Conservation (phyloP, 1,284 basidiomycete species). For the Cryptococcus depauperatus region DNA sequence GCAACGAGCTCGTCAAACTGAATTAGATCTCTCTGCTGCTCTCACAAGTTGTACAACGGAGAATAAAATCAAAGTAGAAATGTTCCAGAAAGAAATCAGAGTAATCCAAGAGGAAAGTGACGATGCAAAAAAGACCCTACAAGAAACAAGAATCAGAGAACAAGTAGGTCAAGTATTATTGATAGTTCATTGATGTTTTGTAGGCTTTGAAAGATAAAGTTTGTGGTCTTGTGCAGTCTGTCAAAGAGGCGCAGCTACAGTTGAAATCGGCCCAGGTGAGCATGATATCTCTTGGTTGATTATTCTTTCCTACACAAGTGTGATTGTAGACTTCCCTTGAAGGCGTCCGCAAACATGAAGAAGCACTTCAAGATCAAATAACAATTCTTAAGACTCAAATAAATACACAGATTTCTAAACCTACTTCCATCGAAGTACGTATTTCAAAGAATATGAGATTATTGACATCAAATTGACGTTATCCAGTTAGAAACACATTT, state of each 20-base stretch:
- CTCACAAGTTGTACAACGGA: background rate
- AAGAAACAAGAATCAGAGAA: background rate
- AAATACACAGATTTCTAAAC: too few species aligned
- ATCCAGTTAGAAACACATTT: background rate
- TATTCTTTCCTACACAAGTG: background rate
- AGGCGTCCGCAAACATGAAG: background rate
- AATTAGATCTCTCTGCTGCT: background rate
- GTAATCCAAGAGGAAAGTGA: background rate
- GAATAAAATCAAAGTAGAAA: background rate
- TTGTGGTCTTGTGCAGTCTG: background rate
- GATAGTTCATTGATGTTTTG: background rate
- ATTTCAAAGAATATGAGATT: too few species aligned
- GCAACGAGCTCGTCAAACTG: background rate
- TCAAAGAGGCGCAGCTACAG: background rate
- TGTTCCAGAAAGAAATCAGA: background rate
- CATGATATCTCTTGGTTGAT: too few species aligned
- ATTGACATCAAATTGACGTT: too few species aligned
- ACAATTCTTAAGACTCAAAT: background rate
- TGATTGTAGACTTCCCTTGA: background rate
- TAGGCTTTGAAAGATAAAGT: background rate
- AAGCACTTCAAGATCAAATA: background rate
- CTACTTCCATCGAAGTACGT: too few species aligned
- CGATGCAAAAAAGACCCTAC: background rate
- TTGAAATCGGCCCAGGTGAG: conserved; percentile 1
- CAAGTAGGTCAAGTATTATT: conserved; percentile 1